Evolutionary conservation across 1,284 basidiomycete genomes (phyloP), one percentile per base, ranked within the genome.

Genomic region (Ustilago xerochloae): DNA sequence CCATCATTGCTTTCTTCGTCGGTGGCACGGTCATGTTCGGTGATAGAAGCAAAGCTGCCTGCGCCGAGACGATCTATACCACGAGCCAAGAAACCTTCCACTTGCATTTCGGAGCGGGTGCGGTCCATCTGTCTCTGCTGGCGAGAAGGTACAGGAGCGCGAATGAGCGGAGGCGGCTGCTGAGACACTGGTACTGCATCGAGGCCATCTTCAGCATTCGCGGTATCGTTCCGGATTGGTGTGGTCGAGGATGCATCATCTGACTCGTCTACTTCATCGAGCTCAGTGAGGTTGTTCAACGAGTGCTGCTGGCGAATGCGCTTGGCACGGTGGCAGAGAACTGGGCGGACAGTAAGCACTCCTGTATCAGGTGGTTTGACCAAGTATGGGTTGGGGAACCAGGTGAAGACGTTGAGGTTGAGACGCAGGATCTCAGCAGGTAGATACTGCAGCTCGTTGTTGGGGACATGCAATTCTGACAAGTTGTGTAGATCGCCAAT

Each of bases 351-450:
- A 4, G 66, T 75, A 30, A 63, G 68, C 0, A 63, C 47, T 32
- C 68, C 65, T 10, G 63, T 54, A 6, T 67, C 68, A 15, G 63
- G 59, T 1, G 69, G 67, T 41, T 79, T 73, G 54, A 57, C 33
- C 7, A 75, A 45, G 54, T 77, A 82, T 15, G 80, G 81, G 35
- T 83, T 83, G 7, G 81, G 81, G 53, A 77, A 75, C 66, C 73
- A 79, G 43, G 68, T 77, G 50, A 82, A 81, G 9, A 70, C 75
- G 8, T 76, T 66, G 18, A 83, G 72, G 24, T 62, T 63, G 29
- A 83, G 75, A 55, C 77, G 73, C 32, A 80, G 77, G 32, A 82
- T 81, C 60, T 82, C 80, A 22, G 79, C 77, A 22, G 81, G 81
- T 18, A 83, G 69, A 28, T 79, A 79, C 45, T 63, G 59, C 15